Base-by-base conservation (phyloP, 2,329 filamentous ascomycete species). In the Penicillium paneum region DNA sequence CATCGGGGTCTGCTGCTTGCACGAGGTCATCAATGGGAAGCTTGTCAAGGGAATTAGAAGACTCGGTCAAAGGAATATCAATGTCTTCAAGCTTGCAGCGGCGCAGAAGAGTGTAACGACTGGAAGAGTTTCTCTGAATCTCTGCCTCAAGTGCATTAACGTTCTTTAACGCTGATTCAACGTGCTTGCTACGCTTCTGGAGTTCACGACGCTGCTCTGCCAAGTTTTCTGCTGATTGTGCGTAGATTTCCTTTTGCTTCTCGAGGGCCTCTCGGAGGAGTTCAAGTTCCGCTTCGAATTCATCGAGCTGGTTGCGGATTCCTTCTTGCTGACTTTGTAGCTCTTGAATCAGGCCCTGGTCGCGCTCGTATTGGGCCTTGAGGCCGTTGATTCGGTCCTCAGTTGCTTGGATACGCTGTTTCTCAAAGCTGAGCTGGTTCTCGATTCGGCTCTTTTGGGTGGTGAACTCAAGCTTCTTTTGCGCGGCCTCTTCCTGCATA, bases 61-160 rank as follows among this genome's bases (percentile, higher is more conserved):
- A 87, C 53, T 85, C 78, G 2, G 81, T 77, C 21, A 99, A 80
- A 2, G 94, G 94, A 55, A 99, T 82, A 59, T 88, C 85, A 62
- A 97, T 90, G 68, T 97, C 92, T 70, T 97, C 93, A 43, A 99
- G 85, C 70, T 95, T 93, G 78, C 93, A 97, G 58, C 90, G 86
- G 67, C 91, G 86, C 49, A 99, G 82, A 43, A 96, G 78, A 41
- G 86, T 86, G 69, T 96, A 96, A 69, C 94, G 90, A 65, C 84
- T 86, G 0, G 91, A 87, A 55, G 88, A 90, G 67, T 91, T 91
- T 66, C 89, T 90, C 72, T 96, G 91, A 46, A 96, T 86, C 57
- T 91, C 88, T 1, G 88, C 87, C 72, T 97, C 92, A n/a, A 95
- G 78, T 6, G 81, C 83, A 54, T 84, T 85, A 54, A 99, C 89